Conservation (phyloP, 345 rosid genomes). For the Clausena lansium region DNA sequence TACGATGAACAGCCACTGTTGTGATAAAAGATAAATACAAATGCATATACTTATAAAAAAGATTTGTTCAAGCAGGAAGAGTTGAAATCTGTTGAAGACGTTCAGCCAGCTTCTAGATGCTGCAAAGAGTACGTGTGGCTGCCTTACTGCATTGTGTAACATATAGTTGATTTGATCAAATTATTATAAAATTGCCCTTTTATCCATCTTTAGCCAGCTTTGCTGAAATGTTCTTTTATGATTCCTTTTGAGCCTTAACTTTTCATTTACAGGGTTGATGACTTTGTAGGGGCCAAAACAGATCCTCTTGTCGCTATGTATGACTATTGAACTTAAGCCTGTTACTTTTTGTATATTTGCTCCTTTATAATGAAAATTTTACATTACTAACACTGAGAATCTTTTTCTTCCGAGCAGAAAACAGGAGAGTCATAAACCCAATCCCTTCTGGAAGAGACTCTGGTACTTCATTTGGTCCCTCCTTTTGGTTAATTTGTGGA, state of each 20-base stretch:
- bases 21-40: neutral
- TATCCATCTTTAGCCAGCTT: neutral
- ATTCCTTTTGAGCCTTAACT: neutral
- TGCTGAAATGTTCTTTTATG: neutral
- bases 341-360: neutral
- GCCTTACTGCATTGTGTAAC: neutral
- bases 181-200: neutral
- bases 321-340: neutral
- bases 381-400: neutral
- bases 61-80: conserved; percentile 31
- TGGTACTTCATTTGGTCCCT: conserved; percentile 21
- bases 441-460: conserved; percentile 26
- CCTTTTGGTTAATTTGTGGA: neutral
- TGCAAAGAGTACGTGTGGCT: conserved; percentile 39
- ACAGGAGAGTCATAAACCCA: conserved; percentile 19
- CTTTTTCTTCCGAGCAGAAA: conserved; percentile 23
- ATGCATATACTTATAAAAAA: neutral
- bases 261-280: conserved; percentile 37
- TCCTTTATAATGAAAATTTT: neutral
- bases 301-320: conserved; percentile 43
- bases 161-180: neutral
- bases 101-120: conserved; percentile 36
- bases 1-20: neutral
- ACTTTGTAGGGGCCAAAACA: conserved; percentile 30
- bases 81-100: conserved; percentile 33